Base-by-base conservation (phyloP, 2,329 filamentous ascomycete genomes). In the Acrocalymma vagum region DNA sequence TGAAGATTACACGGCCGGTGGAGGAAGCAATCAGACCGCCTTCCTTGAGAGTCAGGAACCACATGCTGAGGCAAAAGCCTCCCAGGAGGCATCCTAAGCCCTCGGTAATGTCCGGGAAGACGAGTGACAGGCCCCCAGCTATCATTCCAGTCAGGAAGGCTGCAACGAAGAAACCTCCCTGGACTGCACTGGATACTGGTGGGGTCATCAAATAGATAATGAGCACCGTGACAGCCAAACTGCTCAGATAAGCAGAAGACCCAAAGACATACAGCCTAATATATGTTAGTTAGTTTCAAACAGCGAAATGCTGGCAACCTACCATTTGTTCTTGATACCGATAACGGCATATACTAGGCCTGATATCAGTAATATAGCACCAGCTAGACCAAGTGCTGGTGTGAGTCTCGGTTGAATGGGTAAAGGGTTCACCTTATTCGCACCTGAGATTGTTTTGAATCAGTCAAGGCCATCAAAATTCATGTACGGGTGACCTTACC, bases 121-220 rank as follows among this genome's bases (percentile, higher is more conserved):
- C 77, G 7, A 91, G 78, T 1, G 90, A 83, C 3, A 86, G 73
- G 9, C 78, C 87, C 11, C 92, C 93, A 14, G 95, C 79, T 15
- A 90, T 77, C 5, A 84, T 63, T 2, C 91, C 90, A 0, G 90
- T 86, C 48, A 90, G 71, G 23, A 89, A 78, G 3, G 81, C 82
- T 3, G 90, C 92, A 6, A 91, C 88, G 23, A 97, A 81, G 66
- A 94, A 96, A 20, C 84, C 93, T 17, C 90, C 93, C 70, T 96
- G 90, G 3, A 94, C 75, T 0, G 83, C 88, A 64, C 88, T 74
- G 44, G 79, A 83, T 25, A 95, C 81, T 0, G 91, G 90, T 0
- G 85, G 81, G 38, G 79, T 86, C 87, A 95, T 94, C 25, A 96
- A 86, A 65, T 96, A 96, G 29, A 95, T 70, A 38, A 96, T 90